Base-by-base conservation (phyloP, 805 yeast species). In the Wickerhamomyces hampshirensis region DNA sequence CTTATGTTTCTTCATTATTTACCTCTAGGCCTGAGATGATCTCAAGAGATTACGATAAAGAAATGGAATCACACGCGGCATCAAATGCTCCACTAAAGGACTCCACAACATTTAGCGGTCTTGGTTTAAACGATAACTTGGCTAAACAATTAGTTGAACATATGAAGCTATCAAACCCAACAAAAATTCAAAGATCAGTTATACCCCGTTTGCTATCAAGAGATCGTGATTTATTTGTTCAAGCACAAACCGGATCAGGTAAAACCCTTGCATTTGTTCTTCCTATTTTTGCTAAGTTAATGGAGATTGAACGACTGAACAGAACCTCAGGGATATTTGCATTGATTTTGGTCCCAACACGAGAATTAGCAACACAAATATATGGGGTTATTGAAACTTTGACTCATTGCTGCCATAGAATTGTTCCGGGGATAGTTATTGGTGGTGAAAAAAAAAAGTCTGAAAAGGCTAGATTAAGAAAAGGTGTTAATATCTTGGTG, bases 181-280 rank as follows among this genome's bases (percentile, higher is more conserved):
- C 98, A 0, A 77, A 76, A 48, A 86, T 93, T 47, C 99, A 93
- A 61, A 72, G 86, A 45, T 63, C 82, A 5, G 93, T 84, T 0
- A 66, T 88, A 8, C 96, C 98, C 15, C 66, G 68, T 34, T 56
- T 78, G 19, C 47, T 74, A 6, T 55, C 65, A 1, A 49, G 60
- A 11, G 48, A 55, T 7, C 47, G 69, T 29, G 98, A 93, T 60
- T 63, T 88, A 38, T 84, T 93, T 47, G 84, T 93, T 31, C 94
- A 88, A 55, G 96, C 99, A 0, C 97, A 94, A 61, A 93, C 99
- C 0, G 99, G 99, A 35, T 89, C 98, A 0, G 99, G 99, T 60
- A 93, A 93, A 60, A 93, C 99, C 0, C 62, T 93, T 38, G 80
- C 98, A 0, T 94, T 84, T 56, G 65, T 82, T 4, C 63, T 94